A percentile compares a stretch with the other conserved stretches of the same genome.
phyloP scores from a whole-genome alignment of 2,329 filamentous ascomycete genomes.

The Metarhizium brunneum region DNA sequence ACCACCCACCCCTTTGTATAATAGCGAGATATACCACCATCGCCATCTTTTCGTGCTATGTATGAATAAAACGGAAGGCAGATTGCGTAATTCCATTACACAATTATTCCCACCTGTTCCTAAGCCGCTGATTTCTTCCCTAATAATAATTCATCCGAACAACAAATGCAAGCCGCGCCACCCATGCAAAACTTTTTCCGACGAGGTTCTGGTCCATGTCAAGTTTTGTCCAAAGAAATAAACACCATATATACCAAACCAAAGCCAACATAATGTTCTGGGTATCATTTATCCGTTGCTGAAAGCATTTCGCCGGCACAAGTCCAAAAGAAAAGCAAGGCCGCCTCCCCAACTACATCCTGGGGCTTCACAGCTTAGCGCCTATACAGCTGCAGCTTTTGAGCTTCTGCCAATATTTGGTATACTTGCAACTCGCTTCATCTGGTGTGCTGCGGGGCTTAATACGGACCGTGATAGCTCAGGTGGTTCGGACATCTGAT shows the following conservation, averaged over 20 bases:
- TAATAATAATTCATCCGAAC: not conserved
- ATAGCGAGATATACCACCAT: not conserved
- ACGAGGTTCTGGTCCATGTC: not conserved
- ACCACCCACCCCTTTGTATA: not conserved
- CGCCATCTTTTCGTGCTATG: not conserved
- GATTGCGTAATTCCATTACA: not conserved
- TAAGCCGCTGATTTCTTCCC: not conserved
- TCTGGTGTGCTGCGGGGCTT: constrained; percentile 21
- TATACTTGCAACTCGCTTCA: constrained; percentile 24
- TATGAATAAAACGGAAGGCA: not conserved
- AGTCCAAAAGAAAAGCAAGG: not conserved
- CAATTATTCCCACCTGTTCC: not conserved
- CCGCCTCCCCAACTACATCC: constrained; percentile 9
- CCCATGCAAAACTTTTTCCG: constrained; percentile 4
- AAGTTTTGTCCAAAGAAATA: not conserved
- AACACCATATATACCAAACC: constrained; percentile 3
- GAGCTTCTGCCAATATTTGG: constrained; percentile 22
- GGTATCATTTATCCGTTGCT: constrained; percentile 26
- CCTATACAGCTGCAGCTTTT: constrained; percentile 25
- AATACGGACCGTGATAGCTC: constrained; percentile 31
- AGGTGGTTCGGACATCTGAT: constrained; percentile 30
- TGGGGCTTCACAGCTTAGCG: not conserved
- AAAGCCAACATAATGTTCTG: constrained; percentile 18
- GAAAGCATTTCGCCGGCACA: not conserved
- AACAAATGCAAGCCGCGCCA: not conserved